phyloP scores from a whole-genome alignment of 2,329 filamentous ascomycete genomes.

The Cladosporium sp. region DNA sequence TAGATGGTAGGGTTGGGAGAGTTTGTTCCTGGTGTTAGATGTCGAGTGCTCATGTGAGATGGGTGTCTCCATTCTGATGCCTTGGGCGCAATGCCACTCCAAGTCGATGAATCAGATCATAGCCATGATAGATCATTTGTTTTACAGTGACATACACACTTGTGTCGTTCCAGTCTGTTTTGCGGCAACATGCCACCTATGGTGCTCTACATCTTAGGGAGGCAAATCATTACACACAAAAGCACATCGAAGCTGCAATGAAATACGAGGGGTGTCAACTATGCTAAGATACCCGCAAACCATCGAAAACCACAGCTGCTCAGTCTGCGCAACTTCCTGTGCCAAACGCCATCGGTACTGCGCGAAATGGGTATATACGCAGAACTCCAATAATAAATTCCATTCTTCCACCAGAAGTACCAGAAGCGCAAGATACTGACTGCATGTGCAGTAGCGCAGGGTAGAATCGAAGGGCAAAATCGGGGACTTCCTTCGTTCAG shows the following conservation, averaged over 20 bases:
- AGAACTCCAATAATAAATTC: constrained; percentile 1
- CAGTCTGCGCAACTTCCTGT: neutral
- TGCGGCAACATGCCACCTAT: neutral
- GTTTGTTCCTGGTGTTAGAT: no score
- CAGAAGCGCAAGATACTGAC: neutral
- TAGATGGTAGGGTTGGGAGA: no score
- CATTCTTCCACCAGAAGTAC: neutral
- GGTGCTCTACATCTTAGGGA: neutral
- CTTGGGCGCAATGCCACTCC: no score
- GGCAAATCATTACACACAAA: neutral
- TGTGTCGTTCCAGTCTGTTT: neutral
- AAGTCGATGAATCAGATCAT: no score
- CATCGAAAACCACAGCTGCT: neutral
- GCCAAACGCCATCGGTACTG: neutral
- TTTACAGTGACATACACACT: no score
- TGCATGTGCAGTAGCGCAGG: neutral
- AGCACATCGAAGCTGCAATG: neutral
- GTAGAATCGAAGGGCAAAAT: neutral
- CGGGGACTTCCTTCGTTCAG: neutral
- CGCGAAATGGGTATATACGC: constrained; percentile 8
- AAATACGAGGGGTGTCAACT: neutral
- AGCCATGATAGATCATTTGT: no score
- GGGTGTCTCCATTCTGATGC: no score
- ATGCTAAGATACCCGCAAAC: neutral
- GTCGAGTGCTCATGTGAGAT: no score